Conservation (phyloP, 108 stramenopile genomes). For the Cyclotella sp. region DNA sequence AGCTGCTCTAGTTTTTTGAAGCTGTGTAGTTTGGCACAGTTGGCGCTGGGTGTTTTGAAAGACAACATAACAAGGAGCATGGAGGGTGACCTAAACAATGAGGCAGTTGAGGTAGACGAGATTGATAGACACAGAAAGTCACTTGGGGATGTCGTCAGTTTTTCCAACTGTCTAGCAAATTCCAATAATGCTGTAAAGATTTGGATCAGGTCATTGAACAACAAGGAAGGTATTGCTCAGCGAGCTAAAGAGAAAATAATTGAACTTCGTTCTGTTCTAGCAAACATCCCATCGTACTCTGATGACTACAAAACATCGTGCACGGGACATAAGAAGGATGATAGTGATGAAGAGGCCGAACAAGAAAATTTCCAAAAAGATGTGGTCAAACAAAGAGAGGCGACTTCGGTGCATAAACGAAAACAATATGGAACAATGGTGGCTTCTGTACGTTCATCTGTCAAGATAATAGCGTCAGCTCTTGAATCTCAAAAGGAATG, state of each 20-base stretch:
- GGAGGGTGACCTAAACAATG: neutral
- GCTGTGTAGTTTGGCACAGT: conserved; percentile 24
- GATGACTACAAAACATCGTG: conserved; percentile 8
- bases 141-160: conserved; percentile 29
- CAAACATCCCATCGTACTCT: conserved; percentile 43
- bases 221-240: conserved; percentile 13
- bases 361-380: neutral
- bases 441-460: conserved; percentile 33
- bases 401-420: conserved; percentile 21
- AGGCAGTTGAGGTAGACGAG: conserved; percentile 17
- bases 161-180: conserved; percentile 46
- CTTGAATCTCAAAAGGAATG: conserved; percentile 41
- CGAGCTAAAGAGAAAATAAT: conserved; percentile 21
- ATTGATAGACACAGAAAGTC: conserved; percentile 19
- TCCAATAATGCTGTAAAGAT: conserved; percentile 34
- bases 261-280: conserved; percentile 35
- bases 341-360: conserved; percentile 19
- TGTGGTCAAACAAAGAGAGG: conserved; percentile 13
- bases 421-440: conserved; percentile 37
- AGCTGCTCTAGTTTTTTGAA: conserved; percentile 25
- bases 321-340: conserved; percentile 42
- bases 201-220: conserved; percentile 41
- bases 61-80: neutral
- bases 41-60: conserved; percentile 25
- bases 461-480: conserved; percentile 39